Evolutionary conservation across 176 grass and related monocot species (phyloP), one percentile per base, ranked within the genome.

Genomic region (Puccinellia tenuiflora): DNA sequence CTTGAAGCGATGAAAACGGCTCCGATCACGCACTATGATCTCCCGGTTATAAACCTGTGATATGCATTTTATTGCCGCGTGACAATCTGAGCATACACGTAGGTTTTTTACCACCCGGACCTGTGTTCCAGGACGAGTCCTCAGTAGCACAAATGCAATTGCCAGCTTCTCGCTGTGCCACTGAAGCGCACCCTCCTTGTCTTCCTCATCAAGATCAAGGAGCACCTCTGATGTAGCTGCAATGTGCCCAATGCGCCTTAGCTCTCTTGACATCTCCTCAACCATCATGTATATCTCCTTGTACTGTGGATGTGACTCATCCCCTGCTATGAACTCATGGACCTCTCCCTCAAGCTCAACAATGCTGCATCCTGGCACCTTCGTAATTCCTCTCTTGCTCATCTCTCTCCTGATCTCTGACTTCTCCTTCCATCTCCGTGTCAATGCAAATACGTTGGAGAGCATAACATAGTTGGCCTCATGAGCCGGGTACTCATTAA

Each of bases 81-180:
- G 89, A 47, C 89, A 94, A 73, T 94, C 87, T 0, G 67, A 88
- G 61, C 92, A 94, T 33, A 94, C 85, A 4, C 89, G 87, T 37
- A 94, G 78, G 83, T 91, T 94, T 80, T 94, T 94, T 31, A 91
- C 92, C 12, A 94, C 85, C 26, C 87, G 82, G 43, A 94, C 43
- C 15, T 68, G 60, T 59, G 82, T 83, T 62, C 89, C 59, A 31
- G 87, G 83, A 67, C 77, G 75, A 79, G 92, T 91, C 69, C 85
- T 85, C 77, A 94, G 60, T 26, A 94, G 34, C 5, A 86, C 68
- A 73, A 91, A 91, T 50, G 87, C 87, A 87, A 91, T 79, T 1
- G 87, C 92, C 85, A 91, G 59, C 84, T 91, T 94, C 82, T 94
- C 92, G 2, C 89, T 91, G 51, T 94, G 92, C 87, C 87, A 94